phyloP scores from a whole-genome alignment of 768 basidiomycete genomes.

The Rhodosporidiobolus sp. region DNA sequence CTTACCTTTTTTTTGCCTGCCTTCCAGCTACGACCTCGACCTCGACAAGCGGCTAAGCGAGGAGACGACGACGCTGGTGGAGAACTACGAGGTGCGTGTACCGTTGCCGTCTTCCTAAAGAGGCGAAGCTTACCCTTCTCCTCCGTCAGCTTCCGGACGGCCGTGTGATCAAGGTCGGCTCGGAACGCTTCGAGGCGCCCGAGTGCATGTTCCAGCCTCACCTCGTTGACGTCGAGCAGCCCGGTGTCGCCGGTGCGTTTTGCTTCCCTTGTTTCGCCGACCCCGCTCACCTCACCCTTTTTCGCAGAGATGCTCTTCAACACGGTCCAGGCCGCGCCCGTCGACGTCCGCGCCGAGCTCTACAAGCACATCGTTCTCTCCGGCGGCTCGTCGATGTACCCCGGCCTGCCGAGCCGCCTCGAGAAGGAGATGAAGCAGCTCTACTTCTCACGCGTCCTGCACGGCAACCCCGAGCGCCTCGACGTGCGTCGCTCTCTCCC shows the following conservation, averaged over 20 bases:
- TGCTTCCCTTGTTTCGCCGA: neutral
- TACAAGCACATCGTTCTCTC: constrained; percentile 98
- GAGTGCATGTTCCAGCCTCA: constrained; percentile 99
- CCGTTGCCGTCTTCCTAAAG: neutral
- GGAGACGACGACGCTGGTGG: constrained; percentile 93
- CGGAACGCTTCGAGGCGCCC: constrained; percentile 96
- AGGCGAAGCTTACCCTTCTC: neutral
- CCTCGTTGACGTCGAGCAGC: constrained; percentile 93
- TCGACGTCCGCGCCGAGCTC: constrained; percentile 82
- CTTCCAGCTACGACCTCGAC: constrained; percentile 84
- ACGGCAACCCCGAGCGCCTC: constrained; percentile 74
- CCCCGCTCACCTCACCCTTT: neutral
- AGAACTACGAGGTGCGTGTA: constrained; percentile 82
- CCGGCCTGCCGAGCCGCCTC: constrained; percentile 89
- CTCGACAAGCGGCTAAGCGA: constrained; percentile 87
- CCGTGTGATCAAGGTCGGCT: constrained; percentile 92
- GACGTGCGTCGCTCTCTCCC: constrained; percentile 64
- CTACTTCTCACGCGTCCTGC: constrained; percentile 85
- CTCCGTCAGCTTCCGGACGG: constrained; percentile 79
- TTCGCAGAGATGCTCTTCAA: constrained; percentile 86
- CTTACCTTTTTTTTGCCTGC: neutral
- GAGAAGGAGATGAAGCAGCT: constrained; percentile 99
- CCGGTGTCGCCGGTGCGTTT: constrained; percentile 79
- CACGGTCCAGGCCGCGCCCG: constrained; percentile 85
- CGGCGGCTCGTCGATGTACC: constrained; percentile 98